phyloP scores from a whole-genome alignment of 768 basidiomycete species.

The Butyriboletus loyo region DNA sequence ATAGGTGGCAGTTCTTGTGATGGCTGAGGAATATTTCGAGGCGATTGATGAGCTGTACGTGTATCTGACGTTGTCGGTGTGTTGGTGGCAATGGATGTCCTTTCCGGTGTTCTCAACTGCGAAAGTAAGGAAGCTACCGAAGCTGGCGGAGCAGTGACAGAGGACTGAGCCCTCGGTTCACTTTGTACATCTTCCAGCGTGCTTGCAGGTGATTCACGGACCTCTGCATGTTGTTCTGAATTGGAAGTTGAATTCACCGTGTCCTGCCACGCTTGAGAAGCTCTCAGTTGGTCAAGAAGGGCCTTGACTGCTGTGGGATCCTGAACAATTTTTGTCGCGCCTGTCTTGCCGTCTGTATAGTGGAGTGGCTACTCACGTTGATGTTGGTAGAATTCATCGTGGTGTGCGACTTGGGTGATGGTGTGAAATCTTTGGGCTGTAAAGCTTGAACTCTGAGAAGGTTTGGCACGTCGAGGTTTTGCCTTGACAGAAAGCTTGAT shows the following conservation, averaged over 20 bases:
- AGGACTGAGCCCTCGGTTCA: conserved; percentile 2
- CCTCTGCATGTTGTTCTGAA: background rate
- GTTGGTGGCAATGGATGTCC: conserved; percentile 10
- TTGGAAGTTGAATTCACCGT: conserved; percentile 22
- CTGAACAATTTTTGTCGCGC: conserved; percentile 34
- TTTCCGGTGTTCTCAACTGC: conserved; percentile 45
- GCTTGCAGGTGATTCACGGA: conserved; percentile 7
- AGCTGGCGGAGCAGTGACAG: conserved; percentile 24
- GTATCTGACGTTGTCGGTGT: conserved; percentile 10
- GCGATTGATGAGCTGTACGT: conserved; percentile 3
- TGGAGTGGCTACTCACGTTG: conserved; percentile 46
- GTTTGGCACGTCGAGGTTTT: background rate
- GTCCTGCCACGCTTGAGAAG: conserved; percentile 70
- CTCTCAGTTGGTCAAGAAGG: conserved; percentile 64
- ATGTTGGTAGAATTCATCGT: conserved; percentile 47
- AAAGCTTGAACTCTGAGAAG: background rate
- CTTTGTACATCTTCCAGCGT: conserved; percentile 2
- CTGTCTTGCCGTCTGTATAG: background rate
- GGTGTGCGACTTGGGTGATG: background rate
- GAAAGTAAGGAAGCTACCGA: conserved; percentile 63
- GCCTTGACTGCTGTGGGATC: conserved; percentile 66
- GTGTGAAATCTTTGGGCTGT: background rate
- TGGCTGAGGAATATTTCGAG: conserved; percentile 11
- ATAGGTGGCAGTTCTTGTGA: conserved; percentile 13
- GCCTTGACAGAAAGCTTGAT: background rate